phyloP scores from a whole-genome alignment of 495 filamentous ascomycete genomes.

The Penicillium herquei region DNA sequence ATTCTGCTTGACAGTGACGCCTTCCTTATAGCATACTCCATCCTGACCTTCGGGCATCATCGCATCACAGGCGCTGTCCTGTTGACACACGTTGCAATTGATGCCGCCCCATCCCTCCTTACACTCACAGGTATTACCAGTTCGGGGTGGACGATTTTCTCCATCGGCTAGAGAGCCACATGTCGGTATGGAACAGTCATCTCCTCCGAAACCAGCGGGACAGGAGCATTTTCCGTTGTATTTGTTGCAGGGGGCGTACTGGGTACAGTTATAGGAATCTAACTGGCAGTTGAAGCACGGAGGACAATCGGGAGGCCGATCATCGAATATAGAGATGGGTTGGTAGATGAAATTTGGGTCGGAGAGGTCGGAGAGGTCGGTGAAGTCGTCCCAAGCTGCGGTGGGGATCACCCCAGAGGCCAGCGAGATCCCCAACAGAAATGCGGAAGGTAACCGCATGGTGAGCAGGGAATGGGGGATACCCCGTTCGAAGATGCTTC shows the following conservation, averaged over 20 bases:
- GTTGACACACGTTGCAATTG: slow-evolving; percentile 95
- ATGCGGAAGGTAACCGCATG: slow-evolving; percentile 32
- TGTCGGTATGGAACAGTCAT: slow-evolving; percentile 83
- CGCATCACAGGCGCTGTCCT: slow-evolving; percentile 76
- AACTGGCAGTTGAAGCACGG: slow-evolving; percentile 96
- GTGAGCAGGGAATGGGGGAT: slow-evolving; percentile 15
- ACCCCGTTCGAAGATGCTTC: slow-evolving; percentile 8
- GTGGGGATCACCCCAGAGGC: slow-evolving; percentile 23
- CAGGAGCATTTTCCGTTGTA: slow-evolving; percentile 90
- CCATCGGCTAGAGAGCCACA: slow-evolving; percentile 88
- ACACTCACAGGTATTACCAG: slow-evolving; percentile 72
- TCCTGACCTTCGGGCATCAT: slow-evolving; percentile 77
- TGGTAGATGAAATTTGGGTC: slow-evolving; percentile 27
- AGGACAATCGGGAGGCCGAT: slow-evolving; percentile 59
- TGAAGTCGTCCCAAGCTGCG: slow-evolving; percentile 32
- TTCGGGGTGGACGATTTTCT: slow-evolving; percentile 66
- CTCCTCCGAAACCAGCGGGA: slow-evolving; percentile 86
- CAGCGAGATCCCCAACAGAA: slow-evolving; percentile 26
- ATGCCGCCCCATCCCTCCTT: slow-evolving; percentile 96
- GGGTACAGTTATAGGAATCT: slow-evolving; percentile 83
- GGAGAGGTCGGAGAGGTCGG: slow-evolving; percentile 32
- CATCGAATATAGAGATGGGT: slow-evolving; percentile 51
- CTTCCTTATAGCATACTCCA: slow-evolving; percentile 88
- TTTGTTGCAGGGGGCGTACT: slow-evolving; percentile 81
- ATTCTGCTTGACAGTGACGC: slow-evolving; percentile 87